Conservation (phyloP, 192 early-diverging fungal species). For the Coemansia sp. region DNA sequence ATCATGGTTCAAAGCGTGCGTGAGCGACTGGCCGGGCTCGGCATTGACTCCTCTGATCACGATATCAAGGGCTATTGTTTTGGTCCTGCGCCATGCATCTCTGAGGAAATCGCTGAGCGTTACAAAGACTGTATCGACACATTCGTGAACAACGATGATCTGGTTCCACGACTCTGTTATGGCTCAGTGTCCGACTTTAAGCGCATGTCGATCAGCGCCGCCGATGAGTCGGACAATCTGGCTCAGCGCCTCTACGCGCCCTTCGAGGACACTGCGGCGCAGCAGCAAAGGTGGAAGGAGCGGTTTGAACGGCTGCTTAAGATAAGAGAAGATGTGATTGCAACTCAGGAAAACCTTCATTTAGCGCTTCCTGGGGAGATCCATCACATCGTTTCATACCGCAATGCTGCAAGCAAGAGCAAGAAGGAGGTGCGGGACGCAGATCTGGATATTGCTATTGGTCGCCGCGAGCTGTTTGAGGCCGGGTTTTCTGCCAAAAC, state of each 20-base stretch:
- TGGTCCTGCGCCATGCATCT: slow-evolving; percentile 62
- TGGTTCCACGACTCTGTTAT: slow-evolving; percentile 65
- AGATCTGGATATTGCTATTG: slow-evolving; percentile 38
- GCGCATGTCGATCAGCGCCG: slow-evolving; percentile 60
- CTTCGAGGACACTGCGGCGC: slow-evolving; percentile 34
- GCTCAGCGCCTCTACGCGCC: slow-evolving; percentile 52
- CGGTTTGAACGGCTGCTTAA: slow-evolving; percentile 34
- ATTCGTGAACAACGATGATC: slow-evolving; percentile 63
- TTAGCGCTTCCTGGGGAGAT: slow-evolving; percentile 49
- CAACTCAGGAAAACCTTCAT: slow-evolving; percentile 41
- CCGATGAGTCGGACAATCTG: slow-evolving; percentile 54
- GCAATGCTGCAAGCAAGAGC: slow-evolving; percentile 15
- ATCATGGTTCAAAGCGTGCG: slow-evolving; percentile 69
- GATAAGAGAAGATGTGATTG: slow-evolving; percentile 39
- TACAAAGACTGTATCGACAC: slow-evolving; percentile 61
- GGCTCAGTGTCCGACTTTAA: slow-evolving; percentile 64
- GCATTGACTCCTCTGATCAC: slow-evolving; percentile 20
- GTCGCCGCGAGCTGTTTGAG: slow-evolving; percentile 43
- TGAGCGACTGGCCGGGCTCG: slow-evolving; percentile 28
- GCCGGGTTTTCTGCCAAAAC: background rate
- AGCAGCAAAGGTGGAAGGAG: slow-evolving; percentile 51
- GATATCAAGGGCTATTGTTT: slow-evolving; percentile 52
- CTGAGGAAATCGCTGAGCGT: slow-evolving; percentile 55
- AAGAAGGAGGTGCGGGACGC: slow-evolving; percentile 21
- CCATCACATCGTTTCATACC: slow-evolving; percentile 48